A percentile compares a stretch with the other conserved stretches of the same genome.
These are phyloP conservation scores for Pichia paraexigua DNA, from an alignment of 805 yeast species.

Conservation along the genomic window DNA sequence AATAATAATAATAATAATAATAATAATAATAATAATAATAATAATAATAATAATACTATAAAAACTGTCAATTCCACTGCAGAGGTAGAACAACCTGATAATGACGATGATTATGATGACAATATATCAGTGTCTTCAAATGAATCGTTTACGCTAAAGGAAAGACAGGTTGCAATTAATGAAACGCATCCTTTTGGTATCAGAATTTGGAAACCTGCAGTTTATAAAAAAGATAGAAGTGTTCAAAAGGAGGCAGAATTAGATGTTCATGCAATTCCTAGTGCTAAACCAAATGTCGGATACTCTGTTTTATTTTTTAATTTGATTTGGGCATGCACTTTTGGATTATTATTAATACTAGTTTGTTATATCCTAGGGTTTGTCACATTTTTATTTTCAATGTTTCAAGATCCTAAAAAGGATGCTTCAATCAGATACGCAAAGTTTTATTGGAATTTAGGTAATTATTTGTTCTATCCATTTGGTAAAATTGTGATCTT, in stretches of 20 bases:
- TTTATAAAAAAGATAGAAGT: conserved; percentile 86
- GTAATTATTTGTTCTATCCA: conserved; percentile 69
- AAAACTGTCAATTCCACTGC: conserved; percentile 2
- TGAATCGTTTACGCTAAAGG: conserved; percentile 82
- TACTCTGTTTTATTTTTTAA: conserved; percentile 64
- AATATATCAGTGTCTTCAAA: conserved; percentile 37
- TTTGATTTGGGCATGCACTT: conserved; percentile 60
- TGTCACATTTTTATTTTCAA: conserved; percentile 37
- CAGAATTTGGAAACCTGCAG: conserved; percentile 96
- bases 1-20: too few species aligned
- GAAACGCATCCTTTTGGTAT: conserved; percentile 98
- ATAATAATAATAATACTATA: conserved; percentile 8
- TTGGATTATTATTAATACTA: conserved; percentile 56
- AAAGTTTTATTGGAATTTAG: conserved; percentile 49
- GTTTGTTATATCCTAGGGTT: conserved; percentile 46
- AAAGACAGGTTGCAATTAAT: conserved; percentile 93
- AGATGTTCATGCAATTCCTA: conserved; percentile 75
- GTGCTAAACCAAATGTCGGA: conserved; percentile 39
- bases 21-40: not conserved
- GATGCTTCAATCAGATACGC: conserved; percentile 55
- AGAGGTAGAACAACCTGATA: not conserved
- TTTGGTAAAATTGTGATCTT: conserved; percentile 85
- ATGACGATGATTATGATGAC: conserved; percentile 30
- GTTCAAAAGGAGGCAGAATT: conserved; percentile 87
- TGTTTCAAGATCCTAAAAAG: conserved; percentile 35